phyloP scores from a whole-genome alignment of 371 early-diverging fungal species.

The Apophysomyces sp. region DNA sequence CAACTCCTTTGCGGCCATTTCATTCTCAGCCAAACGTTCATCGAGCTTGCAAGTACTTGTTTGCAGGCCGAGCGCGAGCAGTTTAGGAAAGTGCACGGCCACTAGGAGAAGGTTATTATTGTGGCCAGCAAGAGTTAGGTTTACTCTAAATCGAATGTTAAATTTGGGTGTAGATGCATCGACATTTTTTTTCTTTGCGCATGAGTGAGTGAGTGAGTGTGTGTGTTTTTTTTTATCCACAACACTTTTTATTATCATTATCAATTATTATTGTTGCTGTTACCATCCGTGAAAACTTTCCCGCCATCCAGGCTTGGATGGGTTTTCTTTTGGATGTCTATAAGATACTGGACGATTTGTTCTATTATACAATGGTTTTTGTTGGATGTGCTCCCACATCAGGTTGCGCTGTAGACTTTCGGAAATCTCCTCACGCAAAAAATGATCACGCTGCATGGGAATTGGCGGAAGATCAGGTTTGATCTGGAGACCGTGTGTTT shows the following conservation, averaged over 20 bases:
- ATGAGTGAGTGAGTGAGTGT: no score
- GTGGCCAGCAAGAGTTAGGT: no score
- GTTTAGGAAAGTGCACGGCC: no score
- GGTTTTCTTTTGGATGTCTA: slow-evolving; percentile 13
- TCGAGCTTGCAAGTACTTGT: no score
- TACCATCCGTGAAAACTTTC: slow-evolving; percentile 28
- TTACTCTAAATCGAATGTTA: no score
- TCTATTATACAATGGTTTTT: slow-evolving; percentile 18
- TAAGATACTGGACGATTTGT: slow-evolving; percentile 1
- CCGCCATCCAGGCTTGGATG: slow-evolving; percentile 19
- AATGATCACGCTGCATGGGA: slow-evolving; percentile 8
- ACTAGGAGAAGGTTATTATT: no score
- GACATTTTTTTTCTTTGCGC: neutral
- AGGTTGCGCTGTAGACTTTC: slow-evolving; percentile 23
- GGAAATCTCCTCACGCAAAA: slow-evolving; percentile 22
- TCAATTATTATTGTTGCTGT: neutral
- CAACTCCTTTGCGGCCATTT: no score
- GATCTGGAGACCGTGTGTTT: slow-evolving; percentile 7
- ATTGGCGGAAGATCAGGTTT: slow-evolving; percentile 1
- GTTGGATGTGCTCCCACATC: slow-evolving; percentile 30
- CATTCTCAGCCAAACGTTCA: no score
- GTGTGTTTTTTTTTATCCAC: neutral
- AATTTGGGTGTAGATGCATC: neutral
- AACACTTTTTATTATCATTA: neutral
- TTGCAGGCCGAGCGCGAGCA: no score